These are phyloP conservation scores for Excoecaria cochinchinensis DNA, from an alignment of 345 rosid genomes.

Conservation along the genomic window DNA sequence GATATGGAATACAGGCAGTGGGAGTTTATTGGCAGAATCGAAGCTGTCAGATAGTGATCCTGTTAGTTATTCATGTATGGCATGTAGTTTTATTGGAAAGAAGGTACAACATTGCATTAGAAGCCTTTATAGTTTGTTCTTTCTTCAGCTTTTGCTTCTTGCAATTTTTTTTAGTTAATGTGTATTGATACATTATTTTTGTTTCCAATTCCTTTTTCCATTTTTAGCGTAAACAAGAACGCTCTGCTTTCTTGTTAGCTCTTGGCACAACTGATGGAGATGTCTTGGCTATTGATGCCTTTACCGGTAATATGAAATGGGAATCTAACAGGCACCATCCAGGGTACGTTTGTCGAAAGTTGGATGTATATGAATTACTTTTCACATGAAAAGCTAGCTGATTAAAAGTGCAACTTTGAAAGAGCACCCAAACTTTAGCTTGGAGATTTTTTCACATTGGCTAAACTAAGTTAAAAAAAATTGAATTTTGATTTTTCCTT, in stretches of 20 bases:
- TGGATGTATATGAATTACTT: constrained; percentile 1
- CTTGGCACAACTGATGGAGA: constrained; percentile 46
- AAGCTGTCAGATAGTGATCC: constrained; percentile 26
- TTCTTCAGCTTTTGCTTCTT: neutral
- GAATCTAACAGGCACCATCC: constrained; percentile 25
- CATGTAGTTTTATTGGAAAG: constrained; percentile 34
- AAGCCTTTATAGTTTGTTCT: neutral
- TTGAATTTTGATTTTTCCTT: neutral
- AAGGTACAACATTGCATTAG: constrained; percentile 25
- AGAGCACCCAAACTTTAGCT: neutral
- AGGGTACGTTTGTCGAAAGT: constrained; percentile 28
- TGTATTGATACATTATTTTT: neutral
- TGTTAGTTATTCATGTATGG: constrained; percentile 34
- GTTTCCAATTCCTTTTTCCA: neutral
- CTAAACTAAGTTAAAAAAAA: neutral
- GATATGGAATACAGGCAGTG: constrained; percentile 48
- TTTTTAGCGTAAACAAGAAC: constrained; percentile 28
- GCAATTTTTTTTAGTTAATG: neutral
- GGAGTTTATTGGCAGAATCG: constrained; percentile 38
- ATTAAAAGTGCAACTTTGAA: neutral
- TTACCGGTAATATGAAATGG: constrained; percentile 41
- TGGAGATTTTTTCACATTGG: neutral
- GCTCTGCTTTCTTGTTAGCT: constrained; percentile 34
- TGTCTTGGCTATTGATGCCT: constrained; percentile 37
- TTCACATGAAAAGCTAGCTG: neutral